A percentile compares a stretch with the other conserved stretches of the same genome.
Conservation (phyloP, 1,284 basidiomycete genomes). For the Ceratorhiza oryzae-sativae region DNA sequence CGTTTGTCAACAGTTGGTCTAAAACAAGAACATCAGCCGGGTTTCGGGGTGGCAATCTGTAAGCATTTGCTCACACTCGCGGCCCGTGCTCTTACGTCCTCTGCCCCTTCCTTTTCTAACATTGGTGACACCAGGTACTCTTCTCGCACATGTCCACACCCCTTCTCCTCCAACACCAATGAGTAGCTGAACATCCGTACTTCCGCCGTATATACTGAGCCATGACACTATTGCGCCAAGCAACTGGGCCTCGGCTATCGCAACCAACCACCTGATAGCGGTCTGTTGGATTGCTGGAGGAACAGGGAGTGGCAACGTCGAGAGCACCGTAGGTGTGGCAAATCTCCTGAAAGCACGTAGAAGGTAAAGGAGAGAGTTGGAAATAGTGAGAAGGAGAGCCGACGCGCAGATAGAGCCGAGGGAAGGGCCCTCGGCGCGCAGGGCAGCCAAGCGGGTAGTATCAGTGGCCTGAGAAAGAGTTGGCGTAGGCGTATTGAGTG, state of each 20-base stretch:
- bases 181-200: constrained; percentile 84
- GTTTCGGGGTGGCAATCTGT: background rate
- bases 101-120: constrained; percentile 56
- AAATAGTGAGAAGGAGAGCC: constrained; percentile 74
- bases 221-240: constrained; percentile 63
- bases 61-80: constrained; percentile 15
- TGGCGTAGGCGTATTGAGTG: constrained; percentile 59
- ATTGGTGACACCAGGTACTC: constrained; percentile 66
- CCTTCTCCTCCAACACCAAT: constrained; percentile 84
- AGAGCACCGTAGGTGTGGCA: constrained; percentile 57
- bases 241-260: constrained; percentile 56
- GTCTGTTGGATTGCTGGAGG: constrained; percentile 52
- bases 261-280: constrained; percentile 53
- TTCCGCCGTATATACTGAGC: constrained; percentile 48
- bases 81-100: constrained; percentile 48
- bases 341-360: constrained; percentile 58
- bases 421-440: constrained; percentile 80
- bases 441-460: constrained; percentile 77
- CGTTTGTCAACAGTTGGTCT: constrained; percentile 69
- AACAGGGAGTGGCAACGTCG: constrained; percentile 53
- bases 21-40: constrained; percentile 8
- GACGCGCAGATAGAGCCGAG: constrained; percentile 81
- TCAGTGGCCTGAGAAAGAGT: constrained; percentile 62
- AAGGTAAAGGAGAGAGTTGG: constrained; percentile 63
- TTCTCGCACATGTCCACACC: constrained; percentile 79